Conservation (phyloP, 345 rosid genomes). For the Eucalyptus regnans region DNA sequence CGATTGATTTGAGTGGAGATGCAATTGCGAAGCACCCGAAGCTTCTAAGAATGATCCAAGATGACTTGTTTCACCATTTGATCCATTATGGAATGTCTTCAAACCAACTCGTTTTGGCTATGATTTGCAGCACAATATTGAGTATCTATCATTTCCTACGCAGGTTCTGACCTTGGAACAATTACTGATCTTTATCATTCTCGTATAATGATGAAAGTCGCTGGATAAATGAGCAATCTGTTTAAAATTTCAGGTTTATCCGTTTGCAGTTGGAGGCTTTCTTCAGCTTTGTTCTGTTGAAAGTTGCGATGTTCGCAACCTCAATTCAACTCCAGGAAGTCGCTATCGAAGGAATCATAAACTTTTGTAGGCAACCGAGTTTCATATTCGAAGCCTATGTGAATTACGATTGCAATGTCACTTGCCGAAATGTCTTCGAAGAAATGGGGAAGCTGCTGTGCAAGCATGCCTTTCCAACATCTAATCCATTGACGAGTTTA, state of each 20-base stretch:
- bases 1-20: conserved; percentile 75
- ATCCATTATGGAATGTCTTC: conserved; percentile 75
- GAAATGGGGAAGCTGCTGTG: conserved; percentile 79
- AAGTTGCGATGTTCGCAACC: conserved; percentile 21
- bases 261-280: conserved; percentile 92
- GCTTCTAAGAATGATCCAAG: conserved; percentile 72
- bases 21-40: conserved; percentile 61
- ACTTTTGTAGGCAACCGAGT: conserved; percentile 76
- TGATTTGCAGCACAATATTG: conserved; percentile 83
- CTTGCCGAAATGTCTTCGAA: conserved; percentile 48
- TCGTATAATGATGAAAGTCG: background rate
- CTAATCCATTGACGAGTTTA: conserved; percentile 39
- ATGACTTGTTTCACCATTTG: conserved; percentile 77
- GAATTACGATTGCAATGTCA: conserved; percentile 78
- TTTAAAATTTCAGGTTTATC: conserved; percentile 39
- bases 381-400: conserved; percentile 71
- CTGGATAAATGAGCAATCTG: background rate
- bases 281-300: conserved; percentile 57
- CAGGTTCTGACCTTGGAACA: conserved; percentile 18
- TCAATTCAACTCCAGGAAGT: conserved; percentile 71
- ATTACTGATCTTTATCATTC: background rate
- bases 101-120: conserved; percentile 64
- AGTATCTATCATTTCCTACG: conserved; percentile 80
- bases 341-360: conserved; percentile 72
- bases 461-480: conserved; percentile 66